Conservation (phyloP, 2,329 filamentous ascomycete genomes). For the Magnaporthiopsis incrustans region DNA sequence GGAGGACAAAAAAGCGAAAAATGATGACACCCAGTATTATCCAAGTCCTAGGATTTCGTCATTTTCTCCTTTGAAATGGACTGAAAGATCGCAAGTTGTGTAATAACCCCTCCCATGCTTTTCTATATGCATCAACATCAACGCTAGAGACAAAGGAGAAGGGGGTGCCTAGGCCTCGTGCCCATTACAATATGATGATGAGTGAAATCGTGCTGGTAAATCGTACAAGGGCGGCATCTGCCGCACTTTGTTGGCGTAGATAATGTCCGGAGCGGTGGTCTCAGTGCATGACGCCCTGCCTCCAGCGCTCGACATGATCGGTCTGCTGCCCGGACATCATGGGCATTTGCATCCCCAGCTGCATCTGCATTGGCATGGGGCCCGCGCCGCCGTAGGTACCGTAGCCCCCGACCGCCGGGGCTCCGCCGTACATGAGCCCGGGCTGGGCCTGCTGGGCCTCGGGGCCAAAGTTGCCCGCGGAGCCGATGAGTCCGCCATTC, state of each 20-base stretch:
- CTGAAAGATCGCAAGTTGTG: not conserved
- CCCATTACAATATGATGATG: not conserved
- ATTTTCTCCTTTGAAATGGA: not conserved
- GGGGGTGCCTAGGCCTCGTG: not conserved
- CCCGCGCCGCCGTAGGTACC: not conserved
- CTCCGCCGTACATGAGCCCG: not conserved
- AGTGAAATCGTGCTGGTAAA: not conserved
- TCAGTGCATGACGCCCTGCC: constrained; percentile 21
- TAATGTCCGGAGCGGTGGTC: not conserved
- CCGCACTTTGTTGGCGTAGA: not conserved
- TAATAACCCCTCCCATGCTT: not conserved
- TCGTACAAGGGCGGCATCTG: not conserved
- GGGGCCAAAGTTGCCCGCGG: not conserved
- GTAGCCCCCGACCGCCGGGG: not conserved
- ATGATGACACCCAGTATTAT: not conserved
- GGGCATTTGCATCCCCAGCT: constrained; percentile 10
- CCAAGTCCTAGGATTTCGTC: not conserved
- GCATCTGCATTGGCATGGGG: constrained; percentile 11
- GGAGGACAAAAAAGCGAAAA: not conserved
- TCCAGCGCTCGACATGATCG: constrained; percentile 27
- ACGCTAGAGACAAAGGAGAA: not conserved
- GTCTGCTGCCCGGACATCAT: constrained; percentile 17
- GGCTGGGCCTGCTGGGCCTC: not conserved
- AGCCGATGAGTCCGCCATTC: not conserved
- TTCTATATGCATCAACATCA: not conserved